phyloP scores from a whole-genome alignment of 306 rosid genomes.

The Lablab purpureus region DNA sequence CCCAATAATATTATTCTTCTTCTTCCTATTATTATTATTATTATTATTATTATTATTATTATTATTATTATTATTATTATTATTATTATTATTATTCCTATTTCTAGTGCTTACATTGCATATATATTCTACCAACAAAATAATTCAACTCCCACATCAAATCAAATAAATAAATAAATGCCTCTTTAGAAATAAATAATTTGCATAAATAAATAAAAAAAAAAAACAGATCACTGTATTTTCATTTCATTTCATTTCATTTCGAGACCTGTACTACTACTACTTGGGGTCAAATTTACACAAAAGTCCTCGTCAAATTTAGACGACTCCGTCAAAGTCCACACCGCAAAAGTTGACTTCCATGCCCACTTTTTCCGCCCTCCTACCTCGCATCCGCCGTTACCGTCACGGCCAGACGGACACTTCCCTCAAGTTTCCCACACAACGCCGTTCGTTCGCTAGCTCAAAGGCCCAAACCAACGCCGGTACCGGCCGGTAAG shows the following conservation, averaged over 20 bases:
- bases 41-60: no score
- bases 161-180: background rate
- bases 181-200: background rate
- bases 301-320: conserved; percentile 20
- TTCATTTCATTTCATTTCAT: conserved; percentile 14
- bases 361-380: no score
- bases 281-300: conserved; percentile 42
- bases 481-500: background rate
- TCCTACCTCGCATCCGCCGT: conserved; percentile 3
- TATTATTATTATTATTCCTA: no score
- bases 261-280: conserved; percentile 8
- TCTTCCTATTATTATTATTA: no score
- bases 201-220: background rate
- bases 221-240: conserved; percentile 19
- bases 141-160: conserved; percentile 14
- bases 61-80: no score
- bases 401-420: conserved; percentile 1
- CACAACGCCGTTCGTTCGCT: background rate
- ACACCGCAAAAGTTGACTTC: conserved; percentile 41
- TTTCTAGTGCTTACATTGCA: no score
- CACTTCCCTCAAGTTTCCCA: background rate
- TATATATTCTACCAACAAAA: background rate
- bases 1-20: conserved; percentile 43
- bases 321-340: conserved; percentile 49
- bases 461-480: background rate